These are phyloP conservation scores for Blastomyces gilchristii DNA, from an alignment of 2,329 filamentous ascomycete species.

Conservation along the genomic window DNA sequence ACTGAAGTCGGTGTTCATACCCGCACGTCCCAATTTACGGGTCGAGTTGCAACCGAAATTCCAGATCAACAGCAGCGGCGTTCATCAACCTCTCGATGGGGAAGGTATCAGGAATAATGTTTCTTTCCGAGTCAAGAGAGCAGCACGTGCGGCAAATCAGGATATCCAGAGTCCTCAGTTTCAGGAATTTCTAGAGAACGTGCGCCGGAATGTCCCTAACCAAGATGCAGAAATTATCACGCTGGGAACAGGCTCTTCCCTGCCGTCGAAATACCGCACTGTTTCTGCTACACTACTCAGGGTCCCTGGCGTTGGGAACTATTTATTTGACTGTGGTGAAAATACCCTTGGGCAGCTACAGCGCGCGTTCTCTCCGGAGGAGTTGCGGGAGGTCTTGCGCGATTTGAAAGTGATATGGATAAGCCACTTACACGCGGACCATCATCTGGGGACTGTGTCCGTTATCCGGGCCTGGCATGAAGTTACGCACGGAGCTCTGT, in stretches of 20 bases:
- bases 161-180: conserved; percentile 24
- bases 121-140: not conserved
- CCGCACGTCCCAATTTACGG: conserved; percentile 34
- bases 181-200: conserved; percentile 29
- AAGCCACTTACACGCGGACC: conserved; percentile 91
- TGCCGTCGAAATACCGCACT: conserved; percentile 89
- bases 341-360: conserved; percentile 81
- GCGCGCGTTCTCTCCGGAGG: conserved; percentile 56
- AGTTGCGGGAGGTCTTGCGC: conserved; percentile 60
- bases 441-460: conserved; percentile 75
- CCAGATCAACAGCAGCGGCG: conserved; percentile 24
- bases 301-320: conserved; percentile 75
- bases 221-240: conserved; percentile 73
- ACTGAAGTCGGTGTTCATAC: conserved; percentile 11
- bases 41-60: conserved; percentile 41
- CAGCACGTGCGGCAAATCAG: conserved; percentile 10
- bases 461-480: conserved; percentile 74
- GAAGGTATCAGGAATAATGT: conserved; percentile 3
- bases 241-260: conserved; percentile 80
- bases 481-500: conserved; percentile 39
- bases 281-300: conserved; percentile 80
- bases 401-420: conserved; percentile 81
- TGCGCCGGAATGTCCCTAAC: conserved; percentile 57
- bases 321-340: conserved; percentile 85
- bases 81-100: conserved; percentile 22